Conservation (phyloP, 1,139 yeast genomes). For the Suhomyces terraborum region DNA sequence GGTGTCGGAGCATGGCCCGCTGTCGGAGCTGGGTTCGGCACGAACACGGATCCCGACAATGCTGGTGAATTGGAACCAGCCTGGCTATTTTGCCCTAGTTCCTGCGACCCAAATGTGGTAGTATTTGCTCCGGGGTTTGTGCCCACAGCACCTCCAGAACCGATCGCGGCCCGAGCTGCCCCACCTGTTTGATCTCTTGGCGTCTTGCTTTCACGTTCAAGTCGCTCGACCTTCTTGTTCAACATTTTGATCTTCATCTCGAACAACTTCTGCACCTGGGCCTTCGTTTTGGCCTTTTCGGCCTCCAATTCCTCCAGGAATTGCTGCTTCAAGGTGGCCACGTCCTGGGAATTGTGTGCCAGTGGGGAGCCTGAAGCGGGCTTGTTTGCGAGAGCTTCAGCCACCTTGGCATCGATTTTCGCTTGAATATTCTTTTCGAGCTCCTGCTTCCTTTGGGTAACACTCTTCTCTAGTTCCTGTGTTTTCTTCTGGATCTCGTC, state of each 20-base stretch:
- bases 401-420: slow-evolving; percentile 10
- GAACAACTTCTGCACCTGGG: slow-evolving; percentile 41
- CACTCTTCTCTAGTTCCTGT: slow-evolving; percentile 23
- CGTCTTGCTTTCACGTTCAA: slow-evolving; percentile 24
- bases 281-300: slow-evolving; percentile 33
- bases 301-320: slow-evolving; percentile 34
- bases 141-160: neutral
- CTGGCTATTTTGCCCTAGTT: neutral
- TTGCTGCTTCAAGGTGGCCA: slow-evolving; percentile 29
- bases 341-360: slow-evolving; percentile 19
- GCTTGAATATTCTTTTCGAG: slow-evolving; percentile 25
- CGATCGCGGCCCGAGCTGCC: slow-evolving; percentile 8
- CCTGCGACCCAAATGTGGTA: slow-evolving; percentile 1
- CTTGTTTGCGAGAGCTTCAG: neutral
- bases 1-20: neutral
- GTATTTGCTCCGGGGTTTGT: neutral
- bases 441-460: slow-evolving; percentile 21
- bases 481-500: slow-evolving; percentile 19
- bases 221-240: slow-evolving; percentile 43
- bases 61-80: no score
- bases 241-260: slow-evolving; percentile 47
- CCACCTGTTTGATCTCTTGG: neutral
- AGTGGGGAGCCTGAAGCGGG: neutral
- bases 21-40: no score
- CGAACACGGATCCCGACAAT: no score